These are phyloP conservation scores for Sporothrix euskadiensis DNA, from an alignment of 2,329 filamentous ascomycete species.

Conservation along the genomic window DNA sequence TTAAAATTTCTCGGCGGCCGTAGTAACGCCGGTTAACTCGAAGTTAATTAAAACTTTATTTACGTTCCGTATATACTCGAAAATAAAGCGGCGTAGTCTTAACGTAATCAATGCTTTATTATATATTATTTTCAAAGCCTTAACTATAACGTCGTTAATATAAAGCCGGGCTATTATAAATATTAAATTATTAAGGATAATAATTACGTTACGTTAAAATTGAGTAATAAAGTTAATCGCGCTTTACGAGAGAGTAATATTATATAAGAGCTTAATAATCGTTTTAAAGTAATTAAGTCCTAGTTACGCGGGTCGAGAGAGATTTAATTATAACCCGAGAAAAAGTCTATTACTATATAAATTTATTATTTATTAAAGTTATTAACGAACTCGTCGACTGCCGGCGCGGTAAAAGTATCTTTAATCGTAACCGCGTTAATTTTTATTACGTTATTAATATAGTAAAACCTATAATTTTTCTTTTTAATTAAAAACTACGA, in stretches of 20 bases:
- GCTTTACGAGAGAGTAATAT: background rate
- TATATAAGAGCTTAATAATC: too few relatives aligned
- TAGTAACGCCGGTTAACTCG: background rate
- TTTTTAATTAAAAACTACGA: constrained; percentile 16
- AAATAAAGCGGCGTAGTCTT: background rate
- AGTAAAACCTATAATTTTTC: background rate
- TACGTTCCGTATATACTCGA: background rate
- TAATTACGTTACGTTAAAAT: background rate
- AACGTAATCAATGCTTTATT: too few relatives aligned
- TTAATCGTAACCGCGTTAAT: constrained; percentile 11
- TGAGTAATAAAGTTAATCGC: background rate
- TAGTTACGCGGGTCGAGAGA: too few relatives aligned
- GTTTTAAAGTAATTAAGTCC: too few relatives aligned
- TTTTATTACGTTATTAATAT: constrained; percentile 21
- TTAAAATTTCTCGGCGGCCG: background rate
- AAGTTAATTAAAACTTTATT: background rate
- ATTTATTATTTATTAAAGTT: background rate
- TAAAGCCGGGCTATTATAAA: background rate
- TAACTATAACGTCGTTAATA: background rate
- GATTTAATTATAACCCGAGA: too few relatives aligned
- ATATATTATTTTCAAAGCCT: too few relatives aligned
- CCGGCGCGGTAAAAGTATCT: background rate
- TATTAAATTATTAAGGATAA: background rate
- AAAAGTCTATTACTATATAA: background rate
- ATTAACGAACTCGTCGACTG: background rate